A percentile compares a stretch with the other conserved stretches of the same genome.
phyloP scores from a whole-genome alignment of 768 basidiomycete species.

The Tulasnella sp. region DNA sequence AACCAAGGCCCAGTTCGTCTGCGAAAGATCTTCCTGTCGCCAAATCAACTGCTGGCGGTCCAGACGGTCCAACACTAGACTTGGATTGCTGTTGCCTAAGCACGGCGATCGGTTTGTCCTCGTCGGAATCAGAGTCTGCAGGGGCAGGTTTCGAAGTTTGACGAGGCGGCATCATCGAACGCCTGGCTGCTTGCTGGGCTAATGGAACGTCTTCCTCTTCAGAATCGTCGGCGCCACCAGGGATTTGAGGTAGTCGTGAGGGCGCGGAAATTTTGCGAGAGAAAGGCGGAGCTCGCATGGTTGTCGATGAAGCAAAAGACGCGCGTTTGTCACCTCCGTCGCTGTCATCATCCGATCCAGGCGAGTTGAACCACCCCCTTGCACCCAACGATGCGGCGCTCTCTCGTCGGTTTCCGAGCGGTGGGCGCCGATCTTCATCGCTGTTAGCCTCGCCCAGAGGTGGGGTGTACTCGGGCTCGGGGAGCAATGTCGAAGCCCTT shows the following conservation, averaged over 20 bases:
- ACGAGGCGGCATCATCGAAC: constrained; percentile 45
- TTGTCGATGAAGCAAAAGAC: not conserved
- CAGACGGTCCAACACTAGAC: not conserved
- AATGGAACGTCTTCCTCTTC: constrained; percentile 66
- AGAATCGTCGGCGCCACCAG: constrained; percentile 38
- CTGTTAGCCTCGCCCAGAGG: not conserved
- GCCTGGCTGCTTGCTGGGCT: constrained; percentile 56
- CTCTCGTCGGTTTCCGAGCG: constrained; percentile 9
- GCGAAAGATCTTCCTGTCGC: too few species aligned
- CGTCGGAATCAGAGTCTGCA: constrained; percentile 53
- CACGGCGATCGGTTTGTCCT: constrained; percentile 65
- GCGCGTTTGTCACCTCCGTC: constrained; percentile 20
- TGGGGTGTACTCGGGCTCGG: not conserved
- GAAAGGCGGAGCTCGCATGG: constrained; percentile 7
- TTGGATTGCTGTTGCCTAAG: constrained; percentile 48
- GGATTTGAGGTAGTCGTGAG: constrained; percentile 19
- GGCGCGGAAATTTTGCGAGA: constrained; percentile 15
- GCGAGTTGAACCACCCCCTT: constrained; percentile 32
- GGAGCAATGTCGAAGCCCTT: not conserved
- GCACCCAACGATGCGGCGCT: constrained; percentile 28
- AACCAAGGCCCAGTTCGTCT: constrained; percentile 44
- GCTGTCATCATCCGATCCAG: constrained; percentile 64
- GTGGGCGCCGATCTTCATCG: not conserved
- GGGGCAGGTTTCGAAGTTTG: constrained; percentile 27
- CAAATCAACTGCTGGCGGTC: too few species aligned